A percentile compares a stretch with the other conserved stretches of the same genome.
Conservation (phyloP, 176 grass and related monocot species). For the Elymus sibiricus region DNA sequence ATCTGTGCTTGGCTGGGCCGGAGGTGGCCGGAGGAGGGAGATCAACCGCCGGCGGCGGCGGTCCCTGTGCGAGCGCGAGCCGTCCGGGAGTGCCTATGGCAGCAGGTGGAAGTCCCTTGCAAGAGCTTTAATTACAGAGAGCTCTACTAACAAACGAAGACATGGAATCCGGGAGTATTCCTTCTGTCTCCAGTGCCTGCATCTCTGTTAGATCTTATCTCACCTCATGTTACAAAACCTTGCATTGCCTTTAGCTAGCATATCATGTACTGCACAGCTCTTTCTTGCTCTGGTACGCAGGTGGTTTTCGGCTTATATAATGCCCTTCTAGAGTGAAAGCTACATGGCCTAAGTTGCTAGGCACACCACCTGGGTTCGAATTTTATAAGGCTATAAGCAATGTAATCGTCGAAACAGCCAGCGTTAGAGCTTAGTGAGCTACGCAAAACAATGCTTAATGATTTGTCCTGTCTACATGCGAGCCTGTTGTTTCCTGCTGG, state of each 20-base stretch:
- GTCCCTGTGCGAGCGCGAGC: too few species aligned
- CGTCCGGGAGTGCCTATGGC: too few species aligned
- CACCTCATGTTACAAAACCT: not conserved
- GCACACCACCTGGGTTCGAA: not conserved
- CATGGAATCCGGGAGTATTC: not conserved
- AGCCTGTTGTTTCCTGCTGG: too few species aligned
- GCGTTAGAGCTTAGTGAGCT: not conserved
- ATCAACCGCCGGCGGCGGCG: too few species aligned
- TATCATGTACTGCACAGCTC: conserved; percentile 1
- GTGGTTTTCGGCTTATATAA: not conserved
- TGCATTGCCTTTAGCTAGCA: not conserved
- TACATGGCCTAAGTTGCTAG: not conserved
- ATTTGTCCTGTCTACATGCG: not conserved
- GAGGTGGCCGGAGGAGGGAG: too few species aligned
- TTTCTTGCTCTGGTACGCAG: conserved; percentile 11
- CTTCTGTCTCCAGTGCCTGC: not conserved
- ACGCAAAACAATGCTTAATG: not conserved
- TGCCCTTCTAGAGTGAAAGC: not conserved
- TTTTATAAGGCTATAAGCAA: not conserved
- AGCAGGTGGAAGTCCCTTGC: too few species aligned
- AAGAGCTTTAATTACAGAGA: not conserved
- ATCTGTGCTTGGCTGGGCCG: too few species aligned
- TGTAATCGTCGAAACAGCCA: not conserved
- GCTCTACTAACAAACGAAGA: not conserved
- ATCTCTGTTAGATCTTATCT: conserved; percentile 3